Percentiles rank a stretch among this genome's conserved stretches.
Conservation (phyloP, 768 basidiomycete genomes). For the Psilocybe subaeruginosa region DNA sequence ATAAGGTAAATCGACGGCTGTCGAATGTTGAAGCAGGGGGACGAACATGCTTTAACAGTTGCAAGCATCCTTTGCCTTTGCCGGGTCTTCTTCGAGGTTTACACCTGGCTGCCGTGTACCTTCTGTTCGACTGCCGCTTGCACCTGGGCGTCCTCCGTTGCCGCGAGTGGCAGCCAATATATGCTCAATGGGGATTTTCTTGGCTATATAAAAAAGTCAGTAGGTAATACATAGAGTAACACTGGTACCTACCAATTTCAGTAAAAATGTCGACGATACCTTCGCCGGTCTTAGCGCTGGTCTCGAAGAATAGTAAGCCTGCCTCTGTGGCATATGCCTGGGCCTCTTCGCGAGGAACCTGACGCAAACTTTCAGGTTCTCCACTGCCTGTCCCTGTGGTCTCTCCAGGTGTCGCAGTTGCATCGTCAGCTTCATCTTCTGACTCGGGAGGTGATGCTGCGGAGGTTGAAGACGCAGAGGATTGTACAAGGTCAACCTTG, state of each 20-base stretch:
- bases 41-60: conserved; percentile 58
- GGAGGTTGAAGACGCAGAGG: conserved; percentile 55
- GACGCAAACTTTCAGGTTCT: conserved; percentile 76
- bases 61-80: conserved; percentile 77
- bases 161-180: conserved; percentile 86
- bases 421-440: conserved; percentile 91
- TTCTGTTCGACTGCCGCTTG: conserved; percentile 53
- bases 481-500: conserved; percentile 90
- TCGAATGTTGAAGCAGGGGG: not conserved
- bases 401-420: conserved; percentile 86
- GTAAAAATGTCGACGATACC: conserved; percentile 97
- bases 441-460: conserved; percentile 61
- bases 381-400: conserved; percentile 48
- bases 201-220: conserved; percentile 38
- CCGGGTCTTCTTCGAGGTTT: conserved; percentile 67
- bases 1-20: conserved; percentile 24
- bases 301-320: conserved; percentile 96
- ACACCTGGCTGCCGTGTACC: conserved; percentile 60
- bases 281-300: conserved; percentile 95
- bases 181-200: conserved; percentile 84
- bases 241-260: conserved; percentile 78
- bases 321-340: conserved; percentile 95
- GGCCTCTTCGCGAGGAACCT: conserved; percentile 94
- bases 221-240: conserved; percentile 9
- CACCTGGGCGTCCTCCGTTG: conserved; percentile 63